These are phyloP conservation scores for Xylaria multiplex DNA, from an alignment of 2,329 filamentous ascomycete genomes.

Conservation along the genomic window DNA sequence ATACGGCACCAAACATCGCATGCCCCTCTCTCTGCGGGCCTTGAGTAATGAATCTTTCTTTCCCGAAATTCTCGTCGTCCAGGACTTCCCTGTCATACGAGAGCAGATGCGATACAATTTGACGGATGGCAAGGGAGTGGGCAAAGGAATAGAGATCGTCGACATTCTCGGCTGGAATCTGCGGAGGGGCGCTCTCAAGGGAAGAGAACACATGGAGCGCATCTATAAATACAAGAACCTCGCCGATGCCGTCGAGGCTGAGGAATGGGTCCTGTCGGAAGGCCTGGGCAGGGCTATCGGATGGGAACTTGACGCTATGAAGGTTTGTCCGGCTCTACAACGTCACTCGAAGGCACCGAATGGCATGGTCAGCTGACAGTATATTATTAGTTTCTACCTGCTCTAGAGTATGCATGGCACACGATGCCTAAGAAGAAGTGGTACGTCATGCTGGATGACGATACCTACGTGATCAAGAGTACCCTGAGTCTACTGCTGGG, in stretches of 20 bases:
- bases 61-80: slow-evolving; percentile 60
- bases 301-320: slow-evolving; percentile 52
- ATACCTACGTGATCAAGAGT: slow-evolving; percentile 63
- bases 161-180: slow-evolving; percentile 51
- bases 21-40: slow-evolving; percentile 59
- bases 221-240: slow-evolving; percentile 48
- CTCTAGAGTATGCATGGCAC: slow-evolving; percentile 62
- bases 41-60: slow-evolving; percentile 54
- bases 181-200: slow-evolving; percentile 44
- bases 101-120: slow-evolving; percentile 42
- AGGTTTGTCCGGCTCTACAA: slow-evolving; percentile 41
- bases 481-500: slow-evolving; percentile 60
- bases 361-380: slow-evolving; percentile 24
- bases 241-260: slow-evolving; percentile 47
- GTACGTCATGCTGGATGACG: slow-evolving; percentile 68
- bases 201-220: slow-evolving; percentile 46
- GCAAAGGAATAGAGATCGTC: slow-evolving; percentile 45
- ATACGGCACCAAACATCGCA: slow-evolving; percentile 62
- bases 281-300: slow-evolving; percentile 48
- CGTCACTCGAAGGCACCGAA: neutral
- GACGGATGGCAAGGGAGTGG: slow-evolving; percentile 45
- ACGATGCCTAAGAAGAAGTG: slow-evolving; percentile 65
- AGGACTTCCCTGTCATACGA: slow-evolving; percentile 57
- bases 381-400: slow-evolving; percentile 60
- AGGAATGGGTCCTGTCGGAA: slow-evolving; percentile 49